Conservation (phyloP, 352 stramenopile species). For the Globisporangium solare region DNA sequence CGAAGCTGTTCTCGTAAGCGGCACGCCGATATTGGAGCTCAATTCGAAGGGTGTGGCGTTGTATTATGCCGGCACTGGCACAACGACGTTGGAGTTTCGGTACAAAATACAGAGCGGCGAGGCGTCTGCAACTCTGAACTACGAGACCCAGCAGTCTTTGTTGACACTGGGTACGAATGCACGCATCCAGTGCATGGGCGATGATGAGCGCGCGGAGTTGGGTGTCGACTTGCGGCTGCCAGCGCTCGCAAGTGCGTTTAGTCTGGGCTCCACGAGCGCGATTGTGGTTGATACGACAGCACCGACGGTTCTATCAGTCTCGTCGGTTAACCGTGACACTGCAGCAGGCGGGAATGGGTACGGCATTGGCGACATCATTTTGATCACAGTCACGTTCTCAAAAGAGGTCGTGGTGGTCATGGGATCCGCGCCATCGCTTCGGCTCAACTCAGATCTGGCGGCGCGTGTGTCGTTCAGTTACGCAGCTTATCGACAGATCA, state of each 20-base stretch:
- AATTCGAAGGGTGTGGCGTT: constrained; percentile 56
- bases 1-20: constrained; percentile 38
- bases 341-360: constrained; percentile 31
- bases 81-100: constrained; percentile 48
- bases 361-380: constrained; percentile 61
- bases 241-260: constrained; percentile 13
- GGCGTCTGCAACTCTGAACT: constrained; percentile 38
- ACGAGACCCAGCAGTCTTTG: constrained; percentile 37
- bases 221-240: constrained; percentile 41
- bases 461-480: constrained; percentile 39
- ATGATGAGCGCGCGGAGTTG: constrained; percentile 5
- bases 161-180: constrained; percentile 16
- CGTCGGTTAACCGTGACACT: constrained; percentile 34
- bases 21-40: constrained; percentile 51
- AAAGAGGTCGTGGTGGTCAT: constrained; percentile 37
- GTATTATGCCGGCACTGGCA: constrained; percentile 44
- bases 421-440: constrained; percentile 30
- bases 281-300: constrained; percentile 38
- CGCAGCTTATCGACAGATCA: constrained; percentile 46
- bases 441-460: constrained; percentile 41
- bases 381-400: constrained; percentile 64
- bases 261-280: constrained; percentile 23
- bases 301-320: constrained; percentile 38
- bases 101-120: constrained; percentile 60
- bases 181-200: constrained; percentile 7